Conservation (phyloP, 176 grass and related monocot species). For the Poa pratensis region DNA sequence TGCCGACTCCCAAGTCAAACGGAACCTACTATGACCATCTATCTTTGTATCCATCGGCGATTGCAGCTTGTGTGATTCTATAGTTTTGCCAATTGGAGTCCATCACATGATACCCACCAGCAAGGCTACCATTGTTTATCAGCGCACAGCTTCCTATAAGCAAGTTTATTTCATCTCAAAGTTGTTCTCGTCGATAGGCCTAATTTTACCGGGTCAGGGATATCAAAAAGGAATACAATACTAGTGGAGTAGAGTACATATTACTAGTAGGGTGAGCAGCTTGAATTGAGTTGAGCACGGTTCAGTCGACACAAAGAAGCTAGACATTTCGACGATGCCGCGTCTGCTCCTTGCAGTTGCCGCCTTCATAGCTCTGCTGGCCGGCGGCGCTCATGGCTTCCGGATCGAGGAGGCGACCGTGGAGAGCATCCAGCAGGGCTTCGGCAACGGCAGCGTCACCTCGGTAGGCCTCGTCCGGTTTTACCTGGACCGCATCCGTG, state of each 20-base stretch:
- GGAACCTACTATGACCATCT: too few relatives aligned
- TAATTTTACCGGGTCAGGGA: background rate
- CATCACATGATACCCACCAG: too few relatives aligned
- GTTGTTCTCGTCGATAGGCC: background rate
- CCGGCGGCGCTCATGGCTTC: conserved; percentile 26
- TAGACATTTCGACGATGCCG: background rate
- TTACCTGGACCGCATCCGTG: conserved; percentile 55
- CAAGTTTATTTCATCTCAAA: background rate
- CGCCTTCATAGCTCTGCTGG: background rate
- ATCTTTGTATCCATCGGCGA: too few relatives aligned
- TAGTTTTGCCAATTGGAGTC: too few relatives aligned
- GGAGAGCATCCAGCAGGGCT: conserved; percentile 58
- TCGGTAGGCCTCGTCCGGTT: conserved; percentile 51
- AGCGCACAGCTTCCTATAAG: background rate
- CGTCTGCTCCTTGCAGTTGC: background rate
- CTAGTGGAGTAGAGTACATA: background rate
- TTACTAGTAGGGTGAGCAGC: background rate
- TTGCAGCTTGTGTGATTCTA: too few relatives aligned
- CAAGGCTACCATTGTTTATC: too few relatives aligned
- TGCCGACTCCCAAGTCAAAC: too few relatives aligned
- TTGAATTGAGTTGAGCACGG: background rate
- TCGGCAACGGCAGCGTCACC: conserved; percentile 52
- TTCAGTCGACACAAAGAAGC: background rate
- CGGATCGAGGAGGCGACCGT: conserved; percentile 64
- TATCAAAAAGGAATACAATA: background rate